These are phyloP conservation scores for Rhodotorula sp. DNA, from an alignment of 1,284 basidiomycete genomes.

Conservation along the genomic window DNA sequence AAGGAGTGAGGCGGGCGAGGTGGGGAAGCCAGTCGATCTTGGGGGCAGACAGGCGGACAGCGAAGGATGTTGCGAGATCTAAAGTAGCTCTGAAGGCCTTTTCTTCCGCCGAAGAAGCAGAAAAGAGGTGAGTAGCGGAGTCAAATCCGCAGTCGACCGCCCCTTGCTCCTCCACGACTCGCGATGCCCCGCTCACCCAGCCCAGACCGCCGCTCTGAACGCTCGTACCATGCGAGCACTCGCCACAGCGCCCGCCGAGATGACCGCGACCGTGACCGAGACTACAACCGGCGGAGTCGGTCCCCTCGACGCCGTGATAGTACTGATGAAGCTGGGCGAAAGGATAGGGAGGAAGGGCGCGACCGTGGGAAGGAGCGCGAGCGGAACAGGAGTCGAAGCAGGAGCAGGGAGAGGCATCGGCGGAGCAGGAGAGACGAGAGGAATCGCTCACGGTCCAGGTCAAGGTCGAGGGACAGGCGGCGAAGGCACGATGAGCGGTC, in stretches of 20 bases:
- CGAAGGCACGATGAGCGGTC: slow-evolving; percentile 5
- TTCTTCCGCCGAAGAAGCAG: background rate
- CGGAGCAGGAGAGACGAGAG: background rate
- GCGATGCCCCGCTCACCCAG: slow-evolving; percentile 31
- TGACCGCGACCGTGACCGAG: background rate
- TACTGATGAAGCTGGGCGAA: background rate
- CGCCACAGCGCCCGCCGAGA: background rate
- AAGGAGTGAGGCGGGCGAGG: too few relatives aligned
- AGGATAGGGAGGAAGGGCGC: background rate
- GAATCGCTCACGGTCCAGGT: slow-evolving; percentile 13
- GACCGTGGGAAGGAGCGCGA: background rate
- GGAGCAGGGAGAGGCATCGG: background rate
- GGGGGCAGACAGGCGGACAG: too few relatives aligned
- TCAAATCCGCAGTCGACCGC: too few relatives aligned
- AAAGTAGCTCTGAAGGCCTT: too few relatives aligned
- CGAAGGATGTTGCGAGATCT: too few relatives aligned
- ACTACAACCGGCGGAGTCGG: slow-evolving; percentile 7
- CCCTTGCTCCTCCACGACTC: background rate
- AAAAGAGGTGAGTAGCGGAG: background rate
- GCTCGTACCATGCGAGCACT: background rate
- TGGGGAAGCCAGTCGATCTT: too few relatives aligned
- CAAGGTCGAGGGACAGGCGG: slow-evolving; percentile 14
- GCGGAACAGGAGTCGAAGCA: background rate
- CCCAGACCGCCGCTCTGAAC: slow-evolving; percentile 18
- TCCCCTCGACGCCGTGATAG: slow-evolving; percentile 10